These are phyloP conservation scores for Entomortierella lignicola DNA, from an alignment of 192 early-diverging fungal species.

Conservation along the genomic window DNA sequence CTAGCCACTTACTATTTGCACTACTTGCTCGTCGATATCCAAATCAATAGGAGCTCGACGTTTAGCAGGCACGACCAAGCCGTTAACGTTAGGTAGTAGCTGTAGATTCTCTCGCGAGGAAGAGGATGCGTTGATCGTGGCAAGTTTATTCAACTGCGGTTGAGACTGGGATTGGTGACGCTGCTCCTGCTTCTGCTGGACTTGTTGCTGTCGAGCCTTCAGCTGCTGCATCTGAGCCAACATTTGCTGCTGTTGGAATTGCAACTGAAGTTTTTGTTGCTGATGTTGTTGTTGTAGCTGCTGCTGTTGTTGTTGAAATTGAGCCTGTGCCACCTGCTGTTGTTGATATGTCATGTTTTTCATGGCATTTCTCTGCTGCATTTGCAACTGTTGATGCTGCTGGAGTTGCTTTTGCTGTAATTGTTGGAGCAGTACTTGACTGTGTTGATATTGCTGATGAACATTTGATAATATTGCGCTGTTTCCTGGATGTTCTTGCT, in stretches of 20 bases:
- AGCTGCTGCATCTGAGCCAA: constrained; percentile 3
- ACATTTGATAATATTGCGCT: not conserved
- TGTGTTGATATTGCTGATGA: constrained; percentile 10
- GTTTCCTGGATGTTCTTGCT: constrained; percentile 1
- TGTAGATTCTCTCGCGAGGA: not conserved
- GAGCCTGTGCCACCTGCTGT: constrained; percentile 11
- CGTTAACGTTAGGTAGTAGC: not conserved
- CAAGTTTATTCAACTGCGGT: constrained; percentile 6
- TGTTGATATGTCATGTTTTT: constrained; percentile 28
- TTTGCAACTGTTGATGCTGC: constrained; percentile 7
- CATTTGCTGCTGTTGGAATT: constrained; percentile 1
- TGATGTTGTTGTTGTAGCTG: constrained; percentile 10
- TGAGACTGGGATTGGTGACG: constrained; percentile 15
- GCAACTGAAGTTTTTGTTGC: constrained; percentile 6
- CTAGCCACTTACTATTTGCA: constrained; percentile 24
- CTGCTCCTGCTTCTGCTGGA: constrained; percentile 12
- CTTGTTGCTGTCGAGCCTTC: not conserved
- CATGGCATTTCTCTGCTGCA: constrained; percentile 7
- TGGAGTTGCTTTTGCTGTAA: constrained; percentile 11
- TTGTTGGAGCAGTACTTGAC: constrained; percentile 5
- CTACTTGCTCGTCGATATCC: constrained; percentile 39
- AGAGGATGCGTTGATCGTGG: constrained; percentile 1
- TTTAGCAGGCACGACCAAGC: no score
- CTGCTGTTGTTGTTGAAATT: constrained; percentile 24
- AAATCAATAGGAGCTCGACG: constrained; percentile 3